Percentiles rank a stretch among this genome's conserved stretches.
Conservation (phyloP, 345 rosid genomes). For the Cochlearia excelsa region DNA sequence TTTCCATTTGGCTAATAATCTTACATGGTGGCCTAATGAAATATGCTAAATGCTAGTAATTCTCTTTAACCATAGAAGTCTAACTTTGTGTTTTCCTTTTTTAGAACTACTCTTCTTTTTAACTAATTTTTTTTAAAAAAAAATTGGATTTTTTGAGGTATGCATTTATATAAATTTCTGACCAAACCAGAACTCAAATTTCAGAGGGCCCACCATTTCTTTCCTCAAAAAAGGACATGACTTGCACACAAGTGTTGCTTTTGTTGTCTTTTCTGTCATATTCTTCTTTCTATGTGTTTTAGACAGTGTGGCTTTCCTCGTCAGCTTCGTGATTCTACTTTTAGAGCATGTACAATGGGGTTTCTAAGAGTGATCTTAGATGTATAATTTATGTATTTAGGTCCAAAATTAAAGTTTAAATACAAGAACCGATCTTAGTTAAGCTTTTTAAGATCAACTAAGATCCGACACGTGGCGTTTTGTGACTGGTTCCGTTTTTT, state of each 20-base stretch:
- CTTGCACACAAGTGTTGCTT: slow-evolving; percentile 28
- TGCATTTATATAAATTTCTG: slow-evolving; percentile 25
- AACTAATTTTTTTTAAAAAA: neutral
- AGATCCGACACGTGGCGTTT: too few relatives aligned
- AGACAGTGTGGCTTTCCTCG: neutral
- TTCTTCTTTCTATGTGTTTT: neutral
- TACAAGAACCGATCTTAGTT: too few relatives aligned
- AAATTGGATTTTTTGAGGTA: neutral
- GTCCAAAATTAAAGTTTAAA: too few relatives aligned
- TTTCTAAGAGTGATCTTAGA: too few relatives aligned
- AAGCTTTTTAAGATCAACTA: too few relatives aligned
- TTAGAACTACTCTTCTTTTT: neutral
- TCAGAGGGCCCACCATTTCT: slow-evolving; percentile 23
- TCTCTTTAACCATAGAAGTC: slow-evolving; percentile 18
- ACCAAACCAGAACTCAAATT: slow-evolving; percentile 32
- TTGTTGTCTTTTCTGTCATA: slow-evolving; percentile 25
- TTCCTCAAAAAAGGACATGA: slow-evolving; percentile 21
- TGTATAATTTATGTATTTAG: too few relatives aligned
- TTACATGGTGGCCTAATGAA: too few relatives aligned
- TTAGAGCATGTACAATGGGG: too few relatives aligned
- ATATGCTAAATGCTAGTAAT: too few relatives aligned
- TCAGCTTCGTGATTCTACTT: slow-evolving; percentile 15
- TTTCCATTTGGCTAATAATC: too few relatives aligned
- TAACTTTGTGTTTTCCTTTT: slow-evolving; percentile 9
- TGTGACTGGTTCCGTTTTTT: too few relatives aligned